Base-by-base conservation (phyloP, 495 filamentous ascomycete species). In the Aspergillus kassunensis region DNA sequence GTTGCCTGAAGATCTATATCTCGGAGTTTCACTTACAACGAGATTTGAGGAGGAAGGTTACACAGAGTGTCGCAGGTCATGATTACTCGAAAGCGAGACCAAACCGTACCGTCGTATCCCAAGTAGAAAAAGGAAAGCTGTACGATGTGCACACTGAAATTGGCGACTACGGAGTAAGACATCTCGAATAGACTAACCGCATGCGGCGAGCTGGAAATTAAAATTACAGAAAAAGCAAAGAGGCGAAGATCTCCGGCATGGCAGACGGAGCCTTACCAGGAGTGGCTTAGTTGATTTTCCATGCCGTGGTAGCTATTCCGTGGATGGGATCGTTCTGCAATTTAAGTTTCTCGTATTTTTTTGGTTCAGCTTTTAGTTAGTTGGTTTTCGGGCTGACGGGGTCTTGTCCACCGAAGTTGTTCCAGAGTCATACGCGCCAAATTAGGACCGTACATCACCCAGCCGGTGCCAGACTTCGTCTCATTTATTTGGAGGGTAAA, bases 191-290 rank as follows among this genome's bases (percentile, higher is more conserved):
- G 15, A 11, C 42, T 45, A 45, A 16, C 42, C 42, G 2, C 2
- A 45, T 45, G 27, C 25, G 25, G 15, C 42, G 24, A 27, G 4
- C n/a, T n/a, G 18, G 27, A 30, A 15, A 12, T 5, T 16, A 40
- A 31, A 21, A 25, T 19, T 11, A 47, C 23, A 24, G 13, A 34
- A 31, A 34, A 16, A 47, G 18, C 35, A 36, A 43, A 16, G 18
- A 51, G 44, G 44, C 24, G n/a, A 44, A 54, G 59, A 62, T 58
- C 59, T 56, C 49, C 53, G 31, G 52, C 55, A 40, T 61, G 55
- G 59, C 55, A 58, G 52, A 21, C 51, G 45, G 36, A 25, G 27
- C 55, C 46, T 50, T 55, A 55, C 55, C 41, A 8, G 21, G 23
- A 35, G 0, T 2, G 20, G 59, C 6, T 30, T 61, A 61, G 54